A percentile compares a stretch with the other conserved stretches of the same genome.
Conservation (phyloP, 106 monocot genomes). For the Vanilla planifolia region DNA sequence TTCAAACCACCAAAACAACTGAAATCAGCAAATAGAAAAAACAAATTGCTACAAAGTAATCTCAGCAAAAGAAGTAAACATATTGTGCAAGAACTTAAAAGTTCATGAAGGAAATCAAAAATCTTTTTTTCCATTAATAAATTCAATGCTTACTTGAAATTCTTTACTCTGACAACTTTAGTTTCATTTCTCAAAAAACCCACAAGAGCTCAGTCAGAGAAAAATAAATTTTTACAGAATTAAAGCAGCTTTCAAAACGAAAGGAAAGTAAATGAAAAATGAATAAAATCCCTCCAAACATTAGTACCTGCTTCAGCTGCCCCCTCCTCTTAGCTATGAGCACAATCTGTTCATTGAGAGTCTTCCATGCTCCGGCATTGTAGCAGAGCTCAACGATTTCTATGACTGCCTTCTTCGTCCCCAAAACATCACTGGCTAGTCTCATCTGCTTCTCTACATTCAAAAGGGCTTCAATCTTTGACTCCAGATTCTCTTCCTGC, state of each 20-base stretch:
- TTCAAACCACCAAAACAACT: too few species aligned
- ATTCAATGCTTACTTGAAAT: too few species aligned
- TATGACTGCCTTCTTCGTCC: conserved; percentile 75
- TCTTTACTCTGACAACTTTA: too few species aligned
- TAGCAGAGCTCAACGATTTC: conserved; percentile 87
- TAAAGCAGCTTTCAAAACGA: not conserved
- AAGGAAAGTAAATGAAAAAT: not conserved
- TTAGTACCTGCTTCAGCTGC: conserved; percentile 83
- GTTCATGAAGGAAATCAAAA: too few species aligned
- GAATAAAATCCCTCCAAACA: not conserved
- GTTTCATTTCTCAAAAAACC: too few species aligned
- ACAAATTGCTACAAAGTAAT: too few species aligned
- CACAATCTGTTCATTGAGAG: conserved; percentile 89
- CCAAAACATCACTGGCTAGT: conserved; percentile 79
- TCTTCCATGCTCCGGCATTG: conserved; percentile 88
- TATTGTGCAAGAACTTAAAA: too few species aligned
- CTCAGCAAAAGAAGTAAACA: too few species aligned
- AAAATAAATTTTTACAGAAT: too few species aligned
- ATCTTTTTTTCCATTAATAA: too few species aligned
- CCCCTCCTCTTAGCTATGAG: conserved; percentile 90
- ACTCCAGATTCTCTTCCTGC: conserved; percentile 61
- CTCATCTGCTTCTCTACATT: conserved; percentile 90
- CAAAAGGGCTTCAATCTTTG: conserved; percentile 68
- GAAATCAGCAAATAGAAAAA: too few species aligned
- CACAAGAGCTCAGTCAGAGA: too few species aligned